Evolutionary conservation across 1,284 basidiomycete genomes (phyloP), one percentile per base, ranked within the genome.

Genomic region (Naganishia cerealis): DNA sequence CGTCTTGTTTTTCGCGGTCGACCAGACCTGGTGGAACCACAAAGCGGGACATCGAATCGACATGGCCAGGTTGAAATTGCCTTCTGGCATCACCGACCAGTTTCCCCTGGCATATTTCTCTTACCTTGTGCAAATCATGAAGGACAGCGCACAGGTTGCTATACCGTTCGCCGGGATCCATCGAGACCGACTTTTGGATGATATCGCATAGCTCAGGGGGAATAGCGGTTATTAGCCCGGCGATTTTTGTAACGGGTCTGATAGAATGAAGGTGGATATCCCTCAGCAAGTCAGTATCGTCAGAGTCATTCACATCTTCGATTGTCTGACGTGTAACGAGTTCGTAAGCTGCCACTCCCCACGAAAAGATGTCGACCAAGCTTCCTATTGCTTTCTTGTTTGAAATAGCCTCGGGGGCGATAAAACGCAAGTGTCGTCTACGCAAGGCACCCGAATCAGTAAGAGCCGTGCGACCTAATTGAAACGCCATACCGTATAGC

Each of bases 281-380:
- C 8, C 75, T 61, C 0, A 70, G 50, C 16, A 78, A 59, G 42
- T 67, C 70, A 7, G 16, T 39, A 1, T 2, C 70, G 61, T 50
- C 67, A 18, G 68, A 67, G 1, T 73, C 71, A 0, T 75, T 71
- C 0, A 71, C 67, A 8, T 75, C 74, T 21, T 77, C 76, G n/a
- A 76, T 74, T 3, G 73, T 72, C 12, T 52, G 62, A 2, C 75
- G 73, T 0, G 77, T 76, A 3, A 80, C 39, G 29, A 78, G 67
- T 63, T 79, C 77, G 66, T 76, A 78, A 7, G 75, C 76, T 10
- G 76, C 55, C 3, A 77, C 75, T 1, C 76, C 78, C 68, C 77
- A 77, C 18, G 73, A 71, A 65, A 75, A 80, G n/a, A 79, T 72
- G 59, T 79, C 78, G 33, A 73, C 73, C 8, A 72, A 56, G 26